Conservation (phyloP, 495 filamentous ascomycete species). For the Lepidopterella palustris region DNA sequence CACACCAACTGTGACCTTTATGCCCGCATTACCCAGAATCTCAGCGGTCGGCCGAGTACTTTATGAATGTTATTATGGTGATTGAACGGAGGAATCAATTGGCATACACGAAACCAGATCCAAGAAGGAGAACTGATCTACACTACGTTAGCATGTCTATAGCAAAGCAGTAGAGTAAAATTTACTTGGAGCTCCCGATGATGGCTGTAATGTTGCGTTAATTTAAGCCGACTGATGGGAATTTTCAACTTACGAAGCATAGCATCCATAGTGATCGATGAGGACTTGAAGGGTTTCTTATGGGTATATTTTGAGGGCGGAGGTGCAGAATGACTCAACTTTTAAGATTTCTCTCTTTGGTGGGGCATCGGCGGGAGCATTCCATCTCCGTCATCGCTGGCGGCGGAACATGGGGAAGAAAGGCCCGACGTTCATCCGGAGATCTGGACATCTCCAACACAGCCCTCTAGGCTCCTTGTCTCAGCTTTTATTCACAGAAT, state of each 20-base stretch:
- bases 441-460: neutral
- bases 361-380: neutral
- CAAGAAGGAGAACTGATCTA: conserved; percentile 58
- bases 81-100: neutral
- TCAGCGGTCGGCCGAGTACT: conserved; percentile 68
- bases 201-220: neutral
- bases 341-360: neutral
- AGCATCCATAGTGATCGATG: neutral
- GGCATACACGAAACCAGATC: conserved; percentile 63
- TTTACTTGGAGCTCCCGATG: conserved; percentile 2
- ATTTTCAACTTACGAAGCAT: neutral
- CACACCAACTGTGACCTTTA: conserved; percentile 79
- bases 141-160: neutral
- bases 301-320: neutral
- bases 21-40: conserved; percentile 64
- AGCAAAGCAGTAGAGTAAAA: neutral
- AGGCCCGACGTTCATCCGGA: neutral
- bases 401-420: neutral
- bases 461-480: neutral
- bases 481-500: neutral
- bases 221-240: neutral
- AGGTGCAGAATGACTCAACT: neutral
- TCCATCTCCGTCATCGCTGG: neutral
- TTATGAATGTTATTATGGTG: neutral
- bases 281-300: neutral